phyloP scores from a whole-genome alignment of 208 protist species.

The Trypanosoma cruzi region DNA sequence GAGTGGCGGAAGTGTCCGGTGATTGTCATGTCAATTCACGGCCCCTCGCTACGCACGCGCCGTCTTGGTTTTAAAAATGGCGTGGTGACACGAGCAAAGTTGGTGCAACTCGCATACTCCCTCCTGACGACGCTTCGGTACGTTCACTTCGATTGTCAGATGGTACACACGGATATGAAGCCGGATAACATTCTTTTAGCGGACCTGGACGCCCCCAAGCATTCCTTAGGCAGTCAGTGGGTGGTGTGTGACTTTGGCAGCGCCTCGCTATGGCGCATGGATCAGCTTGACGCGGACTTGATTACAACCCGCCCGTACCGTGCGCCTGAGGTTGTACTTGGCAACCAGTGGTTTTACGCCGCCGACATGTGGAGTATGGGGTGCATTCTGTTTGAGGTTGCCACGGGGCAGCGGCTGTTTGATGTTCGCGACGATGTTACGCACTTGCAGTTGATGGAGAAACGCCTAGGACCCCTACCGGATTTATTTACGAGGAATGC shows the following conservation, averaged over 20 bases:
- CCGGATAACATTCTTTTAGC: conserved; percentile 96
- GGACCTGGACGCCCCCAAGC: conserved; percentile 42
- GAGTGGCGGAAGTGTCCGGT: conserved; percentile 69
- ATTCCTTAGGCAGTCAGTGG: conserved; percentile 62
- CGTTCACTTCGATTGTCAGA: conserved; percentile 79
- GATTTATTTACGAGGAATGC: conserved; percentile 41
- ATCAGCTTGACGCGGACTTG: conserved; percentile 72
- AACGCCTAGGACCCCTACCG: conserved; percentile 65
- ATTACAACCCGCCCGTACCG: conserved; percentile 93
- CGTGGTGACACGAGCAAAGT: conserved; percentile 50
- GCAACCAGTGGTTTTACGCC: conserved; percentile 85
- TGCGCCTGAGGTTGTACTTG: conserved; percentile 90
- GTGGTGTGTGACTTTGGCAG: conserved; percentile 92
- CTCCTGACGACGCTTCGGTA: conserved; percentile 77
- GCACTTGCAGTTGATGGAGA: conserved; percentile 82
- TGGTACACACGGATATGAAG: conserved; percentile 97
- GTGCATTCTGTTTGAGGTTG: conserved; percentile 94
- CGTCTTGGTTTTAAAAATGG: conserved; percentile 67
- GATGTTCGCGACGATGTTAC: conserved; percentile 87
- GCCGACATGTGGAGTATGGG: conserved; percentile 95
- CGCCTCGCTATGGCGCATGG: conserved; percentile 69
- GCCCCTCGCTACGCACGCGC: conserved; percentile 64
- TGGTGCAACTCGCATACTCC: conserved; percentile 67
- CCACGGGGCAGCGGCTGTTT: conserved; percentile 90
- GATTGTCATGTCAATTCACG: conserved; percentile 85